Conservation (phyloP, 2,329 filamentous ascomycete species). For the Aspergillus pseudonomiae region DNA sequence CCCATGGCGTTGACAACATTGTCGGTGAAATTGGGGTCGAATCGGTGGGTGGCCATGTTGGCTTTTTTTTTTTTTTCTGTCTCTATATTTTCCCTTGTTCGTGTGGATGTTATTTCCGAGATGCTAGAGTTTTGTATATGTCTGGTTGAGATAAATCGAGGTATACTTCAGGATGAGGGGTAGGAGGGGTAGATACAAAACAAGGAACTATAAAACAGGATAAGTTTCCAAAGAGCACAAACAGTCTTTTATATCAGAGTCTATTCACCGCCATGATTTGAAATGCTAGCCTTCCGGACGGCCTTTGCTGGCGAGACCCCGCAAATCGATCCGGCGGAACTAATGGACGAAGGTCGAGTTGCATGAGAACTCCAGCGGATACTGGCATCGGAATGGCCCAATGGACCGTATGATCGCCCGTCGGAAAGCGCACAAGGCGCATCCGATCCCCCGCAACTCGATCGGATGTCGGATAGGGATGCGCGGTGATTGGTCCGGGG, state of each 20-base stretch:
- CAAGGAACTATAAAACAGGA: not conserved
- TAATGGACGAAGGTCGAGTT: not conserved
- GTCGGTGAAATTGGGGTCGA: constrained; percentile 61
- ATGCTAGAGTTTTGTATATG: not conserved
- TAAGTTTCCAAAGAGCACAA: not conserved
- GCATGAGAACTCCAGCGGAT: constrained; percentile 6
- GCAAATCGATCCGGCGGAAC: not conserved
- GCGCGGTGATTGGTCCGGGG: not conserved
- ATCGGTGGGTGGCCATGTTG: constrained; percentile 32
- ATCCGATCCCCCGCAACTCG: constrained; percentile 27
- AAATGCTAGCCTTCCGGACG: constrained; percentile 12
- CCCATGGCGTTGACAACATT: constrained; percentile 75
- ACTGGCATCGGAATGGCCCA: constrained; percentile 15
- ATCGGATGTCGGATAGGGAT: constrained; percentile 20
- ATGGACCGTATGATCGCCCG: constrained; percentile 2
- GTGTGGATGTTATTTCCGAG: too few species aligned
- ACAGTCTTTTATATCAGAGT: not conserved
- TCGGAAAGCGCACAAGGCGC: constrained; percentile 13
- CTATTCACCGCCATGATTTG: constrained; percentile 9
- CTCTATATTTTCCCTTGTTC: not conserved
- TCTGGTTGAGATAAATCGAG: not conserved
- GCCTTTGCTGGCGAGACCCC: not conserved
- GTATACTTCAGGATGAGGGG: not conserved
- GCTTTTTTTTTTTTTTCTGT: not conserved
- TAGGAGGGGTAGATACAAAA: not conserved